Base-by-base conservation (phyloP, 192 early-diverging fungal species). In the Coemansia sp. region DNA sequence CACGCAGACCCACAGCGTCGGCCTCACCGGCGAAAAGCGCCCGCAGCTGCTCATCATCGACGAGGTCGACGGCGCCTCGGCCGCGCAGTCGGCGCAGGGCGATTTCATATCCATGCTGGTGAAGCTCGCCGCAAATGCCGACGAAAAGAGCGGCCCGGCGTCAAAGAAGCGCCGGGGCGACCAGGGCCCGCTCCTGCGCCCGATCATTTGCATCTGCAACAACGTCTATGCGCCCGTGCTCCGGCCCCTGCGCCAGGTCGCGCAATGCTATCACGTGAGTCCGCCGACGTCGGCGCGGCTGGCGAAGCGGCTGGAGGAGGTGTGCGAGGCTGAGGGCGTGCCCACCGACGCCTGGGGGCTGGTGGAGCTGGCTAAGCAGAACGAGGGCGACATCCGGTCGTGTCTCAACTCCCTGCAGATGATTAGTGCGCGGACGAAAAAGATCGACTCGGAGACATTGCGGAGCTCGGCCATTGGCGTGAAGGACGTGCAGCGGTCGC, bases 191-290 rank as follows among this genome's bases (percentile, higher is more conserved):
- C 82, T 96, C 21, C 77, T 92, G 57, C 85, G 96, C 5, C 97
- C 97, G 50, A 95, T 99, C 57, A 98, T 99, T 40, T 99, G 96
- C 75, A 97, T 99, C 64, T 99, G 97, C 87, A 99, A 99, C 77
- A 95, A 98, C 77, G 89, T 85, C 60, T 99, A 93, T 80, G 92
- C 93, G 5, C 88, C 95, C 21, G 92, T 89, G 9, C 81, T 99
- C 60, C 90, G 95, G 33, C 91, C 93, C 2, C 80, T 99, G 44
- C 87, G 95, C 17, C 75, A 78, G n/a, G 85, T 93, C 40, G 92
- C 94, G 7, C 87, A 94, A 64, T 77, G 89, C 41, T 76, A 89
- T 69, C 81, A 87, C 51, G 91, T 99, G 59, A 78, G 79, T n/a
- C 85, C 88, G 27, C 88, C 91, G 0, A 83, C 89, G 3, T 71